These are phyloP conservation scores for Fusarium cyanostomum DNA, from an alignment of 2,329 filamentous ascomycete species.

Conservation along the genomic window DNA sequence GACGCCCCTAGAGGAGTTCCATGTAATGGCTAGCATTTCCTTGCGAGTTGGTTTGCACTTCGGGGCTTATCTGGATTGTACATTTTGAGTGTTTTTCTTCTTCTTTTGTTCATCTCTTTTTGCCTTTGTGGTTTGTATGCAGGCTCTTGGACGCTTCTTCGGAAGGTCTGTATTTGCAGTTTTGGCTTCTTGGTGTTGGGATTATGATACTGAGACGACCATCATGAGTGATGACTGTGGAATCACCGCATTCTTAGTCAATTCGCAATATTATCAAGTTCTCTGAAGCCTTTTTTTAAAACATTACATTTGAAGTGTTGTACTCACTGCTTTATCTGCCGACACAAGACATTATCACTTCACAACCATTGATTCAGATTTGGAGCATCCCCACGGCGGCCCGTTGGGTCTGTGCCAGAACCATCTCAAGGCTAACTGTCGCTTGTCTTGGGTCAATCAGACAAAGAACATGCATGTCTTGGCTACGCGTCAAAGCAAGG, in stretches of 20 bases:
- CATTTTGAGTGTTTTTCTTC: constrained; percentile 17
- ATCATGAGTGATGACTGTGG: constrained; percentile 47
- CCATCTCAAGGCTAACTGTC: neutral
- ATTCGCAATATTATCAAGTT: constrained; percentile 32
- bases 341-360: constrained; percentile 7
- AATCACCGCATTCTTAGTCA: constrained; percentile 44
- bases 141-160: constrained; percentile 3
- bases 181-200: constrained; percentile 40
- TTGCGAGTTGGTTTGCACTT: constrained; percentile 19
- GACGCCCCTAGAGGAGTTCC: constrained; percentile 26
- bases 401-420: constrained; percentile 4
- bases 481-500: neutral
- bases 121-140: constrained; percentile 16
- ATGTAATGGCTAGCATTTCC: constrained; percentile 20
- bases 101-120: constrained; percentile 21
- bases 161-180: constrained; percentile 8
- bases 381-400: neutral
- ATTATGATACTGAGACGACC: constrained; percentile 48
- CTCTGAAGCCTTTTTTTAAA: neutral
- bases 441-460: constrained; percentile 24
- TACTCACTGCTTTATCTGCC: neutral
- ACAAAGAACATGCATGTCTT: constrained; percentile 7
- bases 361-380: neutral
- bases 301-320: neutral
- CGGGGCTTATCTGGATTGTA: constrained; percentile 26